Base-by-base conservation (phyloP, 371 early-diverging fungal species). In the Dichotomocladium elegans region DNA sequence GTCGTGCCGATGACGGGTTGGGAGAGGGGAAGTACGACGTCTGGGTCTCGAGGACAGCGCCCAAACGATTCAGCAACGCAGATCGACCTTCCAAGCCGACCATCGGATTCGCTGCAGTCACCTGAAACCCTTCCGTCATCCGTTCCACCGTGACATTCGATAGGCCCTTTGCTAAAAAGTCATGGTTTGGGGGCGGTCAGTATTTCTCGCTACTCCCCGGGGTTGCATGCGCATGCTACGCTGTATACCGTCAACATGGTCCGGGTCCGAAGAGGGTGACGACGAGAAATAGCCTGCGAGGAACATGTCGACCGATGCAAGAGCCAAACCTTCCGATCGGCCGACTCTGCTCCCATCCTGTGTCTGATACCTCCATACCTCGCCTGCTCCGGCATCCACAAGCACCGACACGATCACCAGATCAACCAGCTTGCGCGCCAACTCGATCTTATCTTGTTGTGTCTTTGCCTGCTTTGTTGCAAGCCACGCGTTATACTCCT, bases 311-410 rank as follows among this genome's bases (percentile, higher is more conserved):
- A 89, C 73, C 0, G 91, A 86, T 0, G 95, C 96, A 30, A 96
- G 61, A 0, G 89, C 96, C 27, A 96, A 66, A 0, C 95, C 96
- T 63, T 96, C 96, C 0, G 92, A 90, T 21, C 96, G 75, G 4
- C 89, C 82, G 8, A 79, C 57, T 24, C 55, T 57, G 19, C 57
- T 47, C 4, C 67, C 69, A 2, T 31, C 19, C 25, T 40, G 43
- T 27, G 82, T 84, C 35, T 63, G 63, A 68, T 85, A 94, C 19
- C 61, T 70, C 95, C 95, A 96, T 7, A 58, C 47, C 57, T 79
- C 79, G 4, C 96, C 96, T 1, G 96, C 96, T 0, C 96, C 96
- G 8, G 96, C 96, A 63, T 96, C 96, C 8, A 96, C 72, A 21
- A 96, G 74, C 5, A 96, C 96, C 2, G 92, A 91, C 0, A 94